Base-by-base conservation (phyloP, 1,284 basidiomycete genomes). In the Farysia itapuensis region DNA sequence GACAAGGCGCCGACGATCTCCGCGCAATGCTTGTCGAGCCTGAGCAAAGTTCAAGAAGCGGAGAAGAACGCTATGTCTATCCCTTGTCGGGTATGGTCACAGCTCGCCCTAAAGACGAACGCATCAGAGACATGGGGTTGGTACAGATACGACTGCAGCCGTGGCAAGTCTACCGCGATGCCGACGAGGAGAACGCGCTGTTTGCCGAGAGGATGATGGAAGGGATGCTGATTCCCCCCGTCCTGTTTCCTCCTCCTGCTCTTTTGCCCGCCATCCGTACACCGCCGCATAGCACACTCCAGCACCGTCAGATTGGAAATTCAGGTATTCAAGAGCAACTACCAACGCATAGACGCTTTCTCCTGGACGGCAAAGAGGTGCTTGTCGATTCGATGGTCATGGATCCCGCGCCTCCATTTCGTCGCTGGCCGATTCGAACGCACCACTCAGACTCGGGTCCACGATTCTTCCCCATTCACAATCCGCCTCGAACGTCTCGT, bases 321-420 rank as follows among this genome's bases (percentile, higher is more conserved):
- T 59, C 56, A 1, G 20, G 35, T 20, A 59, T 59, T 19, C 44
- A 38, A 42, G 49, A 51, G 18, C 24, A 35, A 4, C 43, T 59
- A 38, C 32, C 40, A 13, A 29, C 41, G 1, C 23, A 41, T 11
- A 36, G 39, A 18, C 30, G 56, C 16, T 47, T 41, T 44, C 38
- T 59, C 4, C 39, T 59, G 16, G 40, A 54, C 23, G 64, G 64
- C 18, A 40, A 54, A 23, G 33, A 29, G 15, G 12, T 60, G 22
- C 37, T 22, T 2, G 39, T 67, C 16, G 56, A 54, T 16, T 53
- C 45, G 32, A 25, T 67, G 32, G 38, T 23, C 18, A 67, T 67
- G 65, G 31, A 28, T 5, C 65, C 65, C 13, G 41, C 61, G 5
- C 65, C 65, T 8, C 65, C 61, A 3, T 63, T 61, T 28, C 43